Evolutionary conservation across 192 early-diverging fungal species (phyloP).

Genomic region (Martensiomyces pterosporus): DNA sequence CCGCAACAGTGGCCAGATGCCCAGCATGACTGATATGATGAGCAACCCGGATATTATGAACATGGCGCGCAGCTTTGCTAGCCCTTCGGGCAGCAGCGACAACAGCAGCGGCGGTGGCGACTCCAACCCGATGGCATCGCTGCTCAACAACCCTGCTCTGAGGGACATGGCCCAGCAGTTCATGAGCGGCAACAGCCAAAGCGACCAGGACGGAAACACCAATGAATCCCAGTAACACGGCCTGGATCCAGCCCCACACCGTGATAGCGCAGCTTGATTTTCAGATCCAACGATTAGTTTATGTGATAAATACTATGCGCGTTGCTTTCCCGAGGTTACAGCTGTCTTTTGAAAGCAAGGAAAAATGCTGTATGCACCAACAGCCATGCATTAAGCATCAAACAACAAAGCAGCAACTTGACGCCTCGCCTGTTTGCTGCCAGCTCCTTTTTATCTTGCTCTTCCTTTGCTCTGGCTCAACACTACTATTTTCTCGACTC

Average conservation of each 20-base stretch:
- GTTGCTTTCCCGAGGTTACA: too few species aligned
- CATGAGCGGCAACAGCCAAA: slow-evolving; percentile 13
- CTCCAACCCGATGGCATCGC: slow-evolving; percentile 24
- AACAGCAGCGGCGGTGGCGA: slow-evolving; percentile 1
- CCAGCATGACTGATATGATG: slow-evolving; percentile 47
- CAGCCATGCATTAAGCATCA: too few species aligned
- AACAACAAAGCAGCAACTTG: too few species aligned
- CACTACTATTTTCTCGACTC: too few species aligned
- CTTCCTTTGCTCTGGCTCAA: too few species aligned
- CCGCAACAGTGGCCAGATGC: slow-evolving; percentile 42
- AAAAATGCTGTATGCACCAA: too few species aligned
- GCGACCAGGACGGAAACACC: slow-evolving; percentile 1
- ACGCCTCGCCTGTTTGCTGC: too few species aligned
- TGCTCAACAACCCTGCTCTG: slow-evolving; percentile 39
- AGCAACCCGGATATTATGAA: slow-evolving; percentile 43
- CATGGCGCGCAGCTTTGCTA: slow-evolving; percentile 33
- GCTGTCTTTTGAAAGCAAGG: too few species aligned
- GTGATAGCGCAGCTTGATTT: too few species aligned
- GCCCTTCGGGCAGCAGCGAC: slow-evolving; percentile 7
- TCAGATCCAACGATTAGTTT: too few species aligned
- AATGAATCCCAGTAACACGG: background rate
- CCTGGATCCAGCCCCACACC: background rate
- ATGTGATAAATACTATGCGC: too few species aligned
- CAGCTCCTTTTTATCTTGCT: too few species aligned
- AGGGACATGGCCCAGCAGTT: slow-evolving; percentile 33